Evolutionary conservation across 495 filamentous ascomycete genomes (phyloP).

Genomic region (Penicillium crystallinum): DNA sequence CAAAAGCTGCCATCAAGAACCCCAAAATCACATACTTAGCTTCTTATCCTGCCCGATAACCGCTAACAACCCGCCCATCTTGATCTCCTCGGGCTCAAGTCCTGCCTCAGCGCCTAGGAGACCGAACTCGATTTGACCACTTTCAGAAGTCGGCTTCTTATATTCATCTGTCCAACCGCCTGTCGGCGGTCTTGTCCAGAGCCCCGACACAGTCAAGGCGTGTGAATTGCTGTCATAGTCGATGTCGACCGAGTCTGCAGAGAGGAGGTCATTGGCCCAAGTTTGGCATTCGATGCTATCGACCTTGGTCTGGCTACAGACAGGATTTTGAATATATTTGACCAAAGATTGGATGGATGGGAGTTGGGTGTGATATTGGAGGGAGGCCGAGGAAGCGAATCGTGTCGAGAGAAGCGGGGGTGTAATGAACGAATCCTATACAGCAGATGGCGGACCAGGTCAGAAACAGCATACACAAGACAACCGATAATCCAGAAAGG

Average conservation of each 20-base stretch:
- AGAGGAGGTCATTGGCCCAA: constrained; percentile 31
- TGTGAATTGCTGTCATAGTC: constrained; percentile 71
- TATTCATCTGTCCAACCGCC: constrained; percentile 49
- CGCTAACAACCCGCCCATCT: constrained; percentile 71
- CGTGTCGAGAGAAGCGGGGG: constrained; percentile 55
- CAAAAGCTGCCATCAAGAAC: too few relatives aligned
- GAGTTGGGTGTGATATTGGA: constrained; percentile 64
- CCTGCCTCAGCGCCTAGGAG: constrained; percentile 66
- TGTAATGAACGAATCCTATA: constrained; percentile 63
- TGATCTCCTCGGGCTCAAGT: constrained; percentile 63
- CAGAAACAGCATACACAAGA: not conserved
- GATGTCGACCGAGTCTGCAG: constrained; percentile 65
- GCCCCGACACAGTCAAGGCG: constrained; percentile 55
- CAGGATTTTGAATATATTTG: constrained; percentile 49
- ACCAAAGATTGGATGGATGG: constrained; percentile 51
- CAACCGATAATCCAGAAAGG: not conserved
- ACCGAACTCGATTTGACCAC: constrained; percentile 67
- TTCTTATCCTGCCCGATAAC: constrained; percentile 71
- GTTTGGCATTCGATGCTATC: constrained; percentile 27
- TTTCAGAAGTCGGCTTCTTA: constrained; percentile 26
- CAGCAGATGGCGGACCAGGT: not conserved
- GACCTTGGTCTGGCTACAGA: constrained; percentile 42
- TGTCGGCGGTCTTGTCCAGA: constrained; percentile 49
- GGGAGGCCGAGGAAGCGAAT: constrained; percentile 59
- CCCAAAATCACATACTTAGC: constrained; percentile 49